Evolutionary conservation across 305 asterid genomes (phyloP).

Genomic region (Solanum hybrid): DNA sequence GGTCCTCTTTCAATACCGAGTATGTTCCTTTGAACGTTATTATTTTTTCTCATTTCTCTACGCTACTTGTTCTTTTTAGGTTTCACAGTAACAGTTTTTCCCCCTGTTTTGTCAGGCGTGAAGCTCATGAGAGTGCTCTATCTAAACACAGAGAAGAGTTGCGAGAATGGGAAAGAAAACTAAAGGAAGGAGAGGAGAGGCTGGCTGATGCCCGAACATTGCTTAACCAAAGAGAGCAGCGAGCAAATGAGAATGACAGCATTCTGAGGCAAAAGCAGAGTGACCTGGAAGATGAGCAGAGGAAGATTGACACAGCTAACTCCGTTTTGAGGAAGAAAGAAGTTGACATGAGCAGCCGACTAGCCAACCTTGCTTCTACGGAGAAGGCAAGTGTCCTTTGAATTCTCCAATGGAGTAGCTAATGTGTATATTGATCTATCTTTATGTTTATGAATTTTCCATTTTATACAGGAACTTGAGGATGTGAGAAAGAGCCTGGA

Average conservation of each 20-base stretch:
- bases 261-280: slow-evolving; percentile 57
- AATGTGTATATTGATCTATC: neutral
- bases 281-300: slow-evolving; percentile 60
- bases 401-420: neutral
- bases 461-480: slow-evolving; percentile 69
- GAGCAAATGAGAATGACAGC: slow-evolving; percentile 70
- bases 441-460: slow-evolving; percentile 3
- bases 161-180: slow-evolving; percentile 79
- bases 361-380: slow-evolving; percentile 39
- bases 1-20: slow-evolving; percentile 65
- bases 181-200: slow-evolving; percentile 84
- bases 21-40: slow-evolving; percentile 21
- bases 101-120: slow-evolving; percentile 44
- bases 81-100: neutral
- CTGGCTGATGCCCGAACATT: slow-evolving; percentile 75
- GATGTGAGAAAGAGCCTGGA: slow-evolving; percentile 43
- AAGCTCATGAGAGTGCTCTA: slow-evolving; percentile 48
- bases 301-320: slow-evolving; percentile 53
- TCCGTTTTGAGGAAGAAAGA: slow-evolving; percentile 63
- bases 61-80: neutral
- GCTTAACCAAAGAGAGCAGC: slow-evolving; percentile 89
- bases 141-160: slow-evolving; percentile 84
- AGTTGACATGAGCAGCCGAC: slow-evolving; percentile 61
- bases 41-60: neutral
- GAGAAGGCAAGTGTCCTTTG: slow-evolving; percentile 54